Conservation (phyloP, 2,329 filamentous ascomycete genomes). For the Didymosphaeria variabile region DNA sequence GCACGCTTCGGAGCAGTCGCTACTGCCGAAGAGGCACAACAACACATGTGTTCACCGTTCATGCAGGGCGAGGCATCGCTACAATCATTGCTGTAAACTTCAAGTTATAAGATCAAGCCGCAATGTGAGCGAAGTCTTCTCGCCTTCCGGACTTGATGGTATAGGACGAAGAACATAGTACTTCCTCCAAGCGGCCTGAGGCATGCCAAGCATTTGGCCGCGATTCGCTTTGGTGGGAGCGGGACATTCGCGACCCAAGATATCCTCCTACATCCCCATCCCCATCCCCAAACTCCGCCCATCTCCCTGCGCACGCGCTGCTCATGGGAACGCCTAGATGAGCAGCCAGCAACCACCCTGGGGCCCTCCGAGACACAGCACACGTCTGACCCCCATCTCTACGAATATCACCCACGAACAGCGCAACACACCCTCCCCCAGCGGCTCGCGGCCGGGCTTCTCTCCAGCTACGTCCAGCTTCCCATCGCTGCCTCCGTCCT, state of each 20-base stretch:
- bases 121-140: neutral
- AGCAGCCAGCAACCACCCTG: slow-evolving; percentile 65
- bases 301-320: slow-evolving; percentile 40
- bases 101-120: neutral
- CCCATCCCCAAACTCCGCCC: slow-evolving; percentile 23
- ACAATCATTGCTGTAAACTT: neutral
- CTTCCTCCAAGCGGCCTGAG: neutral
- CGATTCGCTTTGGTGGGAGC: slow-evolving; percentile 5
- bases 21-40: slow-evolving; percentile 3
- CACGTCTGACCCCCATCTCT: slow-evolving; percentile 67
- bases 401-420: slow-evolving; percentile 57
- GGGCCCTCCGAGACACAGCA: slow-evolving; percentile 63
- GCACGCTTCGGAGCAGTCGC: slow-evolving; percentile 5
- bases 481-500: slow-evolving; percentile 60
- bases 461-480: slow-evolving; percentile 63
- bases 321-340: slow-evolving; percentile 56
- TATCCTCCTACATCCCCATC: slow-evolving; percentile 19
- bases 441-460: slow-evolving; percentile 60
- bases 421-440: slow-evolving; percentile 58
- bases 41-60: neutral
- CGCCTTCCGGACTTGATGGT: neutral
- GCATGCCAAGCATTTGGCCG: slow-evolving; percentile 9
- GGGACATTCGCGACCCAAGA: slow-evolving; percentile 19
- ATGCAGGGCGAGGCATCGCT: neutral
- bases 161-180: neutral